Conservation (phyloP, 371 early-diverging fungal genomes). For the Lichtheimia ornata region DNA sequence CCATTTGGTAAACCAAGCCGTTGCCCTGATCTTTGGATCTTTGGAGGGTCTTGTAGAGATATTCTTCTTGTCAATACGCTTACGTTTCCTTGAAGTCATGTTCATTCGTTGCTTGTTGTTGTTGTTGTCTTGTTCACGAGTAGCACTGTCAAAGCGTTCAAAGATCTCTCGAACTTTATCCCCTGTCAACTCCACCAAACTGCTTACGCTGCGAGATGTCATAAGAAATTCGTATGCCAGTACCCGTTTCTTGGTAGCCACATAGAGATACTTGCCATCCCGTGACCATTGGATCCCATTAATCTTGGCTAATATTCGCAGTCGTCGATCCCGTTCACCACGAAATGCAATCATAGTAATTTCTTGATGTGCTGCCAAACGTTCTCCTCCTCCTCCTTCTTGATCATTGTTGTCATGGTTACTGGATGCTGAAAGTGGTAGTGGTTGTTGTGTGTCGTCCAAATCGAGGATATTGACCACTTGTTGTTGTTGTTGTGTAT, state of each 20-base stretch:
- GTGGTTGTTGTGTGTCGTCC: conserved; percentile 16
- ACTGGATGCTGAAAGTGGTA: too few species aligned
- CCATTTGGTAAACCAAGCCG: conserved; percentile 29
- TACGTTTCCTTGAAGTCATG: conserved; percentile 9
- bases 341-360: conserved; percentile 62
- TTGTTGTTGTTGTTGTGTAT: conserved; percentile 6
- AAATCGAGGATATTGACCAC: conserved; percentile 15
- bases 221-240: conserved; percentile 47
- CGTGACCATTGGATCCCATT: conserved; percentile 62
- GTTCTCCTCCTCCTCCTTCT: too few species aligned
- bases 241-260: conserved; percentile 60
- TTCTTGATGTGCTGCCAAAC: conserved; percentile 40
- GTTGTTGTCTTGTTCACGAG: not conserved
- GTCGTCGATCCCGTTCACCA: conserved; percentile 47
- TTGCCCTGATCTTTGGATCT: conserved; percentile 6
- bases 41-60: too few species aligned
- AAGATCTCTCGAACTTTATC: conserved; percentile 17
- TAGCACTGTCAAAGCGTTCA: conserved; percentile 12
- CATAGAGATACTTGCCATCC: conserved; percentile 54
- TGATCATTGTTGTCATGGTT: too few species aligned
- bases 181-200: conserved; percentile 19
- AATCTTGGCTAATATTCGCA: conserved; percentile 59
- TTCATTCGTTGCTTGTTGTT: not conserved
- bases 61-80: conserved; percentile 4
- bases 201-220: conserved; percentile 8